These are phyloP conservation scores for Russula abietina DNA, from an alignment of 768 basidiomycete species.

Conservation along the genomic window DNA sequence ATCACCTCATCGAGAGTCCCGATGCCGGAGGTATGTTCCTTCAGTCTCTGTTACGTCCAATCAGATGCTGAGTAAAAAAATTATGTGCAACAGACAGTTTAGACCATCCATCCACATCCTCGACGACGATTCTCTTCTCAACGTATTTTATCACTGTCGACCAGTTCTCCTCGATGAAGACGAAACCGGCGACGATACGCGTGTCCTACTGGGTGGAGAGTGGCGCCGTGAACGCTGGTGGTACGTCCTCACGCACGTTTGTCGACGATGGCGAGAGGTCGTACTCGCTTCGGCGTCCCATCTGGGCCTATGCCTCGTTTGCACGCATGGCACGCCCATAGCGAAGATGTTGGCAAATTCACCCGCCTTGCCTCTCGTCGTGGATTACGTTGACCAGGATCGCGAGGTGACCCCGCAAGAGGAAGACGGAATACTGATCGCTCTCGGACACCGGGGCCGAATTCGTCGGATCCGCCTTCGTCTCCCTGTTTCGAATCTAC, in stretches of 20 bases:
- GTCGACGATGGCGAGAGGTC: not conserved
- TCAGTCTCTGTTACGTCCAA: not conserved
- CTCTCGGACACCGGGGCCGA: not conserved
- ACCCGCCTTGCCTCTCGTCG: not conserved
- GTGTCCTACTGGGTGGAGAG: not conserved
- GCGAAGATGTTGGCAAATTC: conserved; percentile 1
- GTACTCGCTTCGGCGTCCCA: not conserved
- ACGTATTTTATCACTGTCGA: not conserved
- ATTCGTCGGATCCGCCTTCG: not conserved
- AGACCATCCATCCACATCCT: not conserved
- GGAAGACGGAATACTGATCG: not conserved
- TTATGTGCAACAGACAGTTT: not conserved
- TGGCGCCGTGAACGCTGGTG: not conserved
- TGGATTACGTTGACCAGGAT: not conserved
- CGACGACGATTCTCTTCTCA: not conserved
- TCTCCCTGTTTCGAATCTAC: not conserved
- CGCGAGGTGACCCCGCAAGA: not conserved
- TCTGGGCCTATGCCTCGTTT: not conserved
- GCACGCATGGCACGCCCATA: not conserved
- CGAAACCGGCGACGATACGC: not conserved
- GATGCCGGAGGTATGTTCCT: not conserved
- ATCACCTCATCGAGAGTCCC: not conserved
- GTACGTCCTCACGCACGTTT: not conserved
- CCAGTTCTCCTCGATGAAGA: not conserved
- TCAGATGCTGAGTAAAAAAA: not conserved